A percentile compares a stretch with the other conserved stretches of the same genome.
These are phyloP conservation scores for Skeletonema costatum DNA, from an alignment of 108 stramenopile genomes.

Conservation along the genomic window DNA sequence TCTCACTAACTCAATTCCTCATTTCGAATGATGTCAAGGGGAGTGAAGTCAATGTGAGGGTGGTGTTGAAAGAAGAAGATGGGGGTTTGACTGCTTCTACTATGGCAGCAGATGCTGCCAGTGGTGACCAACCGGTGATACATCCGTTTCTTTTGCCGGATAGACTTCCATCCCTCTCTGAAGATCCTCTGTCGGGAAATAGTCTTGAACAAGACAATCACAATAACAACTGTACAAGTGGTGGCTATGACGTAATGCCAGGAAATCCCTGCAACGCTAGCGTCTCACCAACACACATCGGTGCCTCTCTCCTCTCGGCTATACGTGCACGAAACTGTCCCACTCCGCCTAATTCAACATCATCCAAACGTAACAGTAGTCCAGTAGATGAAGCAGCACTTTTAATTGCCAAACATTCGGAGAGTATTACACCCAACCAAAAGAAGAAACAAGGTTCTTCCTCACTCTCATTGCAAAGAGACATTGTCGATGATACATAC, in stretches of 20 bases:
- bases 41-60: slow-evolving; percentile 24
- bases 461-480: not conserved
- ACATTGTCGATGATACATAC: not conserved
- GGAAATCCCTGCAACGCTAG: not conserved
- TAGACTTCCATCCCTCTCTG: not conserved
- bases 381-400: not conserved
- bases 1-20: slow-evolving; percentile 30
- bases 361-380: not conserved
- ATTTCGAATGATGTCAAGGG: slow-evolving; percentile 47
- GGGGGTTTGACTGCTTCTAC: not conserved
- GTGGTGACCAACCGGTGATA: not conserved
- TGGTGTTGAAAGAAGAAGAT: slow-evolving; percentile 29
- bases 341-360: not conserved
- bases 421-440: not conserved
- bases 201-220: not conserved
- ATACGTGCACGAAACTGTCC: slow-evolving; percentile 43
- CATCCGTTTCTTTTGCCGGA: not conserved
- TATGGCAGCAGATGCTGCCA: not conserved
- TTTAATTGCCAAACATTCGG: not conserved
- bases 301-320: slow-evolving; percentile 36
- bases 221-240: not conserved
- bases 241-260: not conserved
- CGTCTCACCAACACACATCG: slow-evolving; percentile 16
- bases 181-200: not conserved
- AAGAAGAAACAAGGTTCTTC: not conserved